Conservation (phyloP, 345 rosid species). For the Salix purpurea region DNA sequence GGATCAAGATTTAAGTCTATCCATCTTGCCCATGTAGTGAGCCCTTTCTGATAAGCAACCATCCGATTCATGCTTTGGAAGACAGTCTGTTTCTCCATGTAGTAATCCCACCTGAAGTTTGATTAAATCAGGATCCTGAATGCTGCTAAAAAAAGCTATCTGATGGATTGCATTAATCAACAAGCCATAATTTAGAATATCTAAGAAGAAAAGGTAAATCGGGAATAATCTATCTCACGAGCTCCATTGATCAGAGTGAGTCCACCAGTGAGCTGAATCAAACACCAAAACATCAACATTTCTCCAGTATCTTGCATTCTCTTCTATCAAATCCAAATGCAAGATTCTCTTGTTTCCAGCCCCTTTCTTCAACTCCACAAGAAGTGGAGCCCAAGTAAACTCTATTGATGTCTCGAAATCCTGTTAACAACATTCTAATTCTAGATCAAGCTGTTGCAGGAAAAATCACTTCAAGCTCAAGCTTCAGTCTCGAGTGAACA, state of each 20-base stretch:
- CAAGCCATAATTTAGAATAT: background rate
- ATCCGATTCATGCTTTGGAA: slow-evolving; percentile 54
- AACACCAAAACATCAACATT: slow-evolving; percentile 80
- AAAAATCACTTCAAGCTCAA: background rate
- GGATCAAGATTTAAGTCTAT: slow-evolving; percentile 58
- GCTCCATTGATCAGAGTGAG: slow-evolving; percentile 69
- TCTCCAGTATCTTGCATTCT: slow-evolving; percentile 88
- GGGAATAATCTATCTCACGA: slow-evolving; percentile 43
- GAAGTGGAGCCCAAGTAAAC: slow-evolving; percentile 90
- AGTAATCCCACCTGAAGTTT: slow-evolving; percentile 63
- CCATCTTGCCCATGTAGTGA: slow-evolving; percentile 76
- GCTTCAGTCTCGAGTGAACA: too few relatives aligned
- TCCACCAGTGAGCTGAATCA: slow-evolving; percentile 99
- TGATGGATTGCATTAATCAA: background rate
- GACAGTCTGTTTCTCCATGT: slow-evolving; percentile 50
- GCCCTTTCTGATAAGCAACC: slow-evolving; percentile 65
- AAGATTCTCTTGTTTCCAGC: slow-evolving; percentile 53
- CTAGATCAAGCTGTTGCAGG: background rate
- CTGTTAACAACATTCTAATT: slow-evolving; percentile 26
- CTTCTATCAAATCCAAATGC: slow-evolving; percentile 84
- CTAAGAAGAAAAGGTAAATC: background rate
- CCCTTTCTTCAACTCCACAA: slow-evolving; percentile 72
- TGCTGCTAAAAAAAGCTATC: background rate
- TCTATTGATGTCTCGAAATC: slow-evolving; percentile 78
- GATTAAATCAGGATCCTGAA: background rate